Percentiles rank a stretch among this genome's conserved stretches.
phyloP scores from a whole-genome alignment of 495 filamentous ascomycete genomes.

The Parathielavia hyrcaniae region DNA sequence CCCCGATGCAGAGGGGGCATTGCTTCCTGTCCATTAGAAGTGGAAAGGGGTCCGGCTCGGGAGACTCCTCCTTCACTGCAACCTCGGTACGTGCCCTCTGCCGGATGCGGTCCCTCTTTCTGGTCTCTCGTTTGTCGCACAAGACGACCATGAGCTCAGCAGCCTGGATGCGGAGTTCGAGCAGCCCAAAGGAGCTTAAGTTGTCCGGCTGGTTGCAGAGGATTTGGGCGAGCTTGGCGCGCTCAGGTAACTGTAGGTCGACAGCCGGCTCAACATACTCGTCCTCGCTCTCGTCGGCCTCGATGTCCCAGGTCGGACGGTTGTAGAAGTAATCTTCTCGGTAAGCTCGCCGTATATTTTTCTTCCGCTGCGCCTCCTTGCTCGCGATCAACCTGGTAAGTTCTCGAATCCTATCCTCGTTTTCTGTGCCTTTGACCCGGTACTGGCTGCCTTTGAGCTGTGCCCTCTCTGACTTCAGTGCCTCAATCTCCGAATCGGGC shows the following conservation, averaged over 20 bases:
- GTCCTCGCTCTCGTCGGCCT: background rate
- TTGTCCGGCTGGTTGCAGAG: no score
- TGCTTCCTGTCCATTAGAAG: slow-evolving; percentile 11
- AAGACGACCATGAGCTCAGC: slow-evolving; percentile 15
- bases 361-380: slow-evolving; percentile 16
- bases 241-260: background rate
- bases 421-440: slow-evolving; percentile 15
- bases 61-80: slow-evolving; percentile 9
- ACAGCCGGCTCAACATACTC: no score
- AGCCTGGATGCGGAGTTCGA: slow-evolving; percentile 18
- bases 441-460: slow-evolving; percentile 24
- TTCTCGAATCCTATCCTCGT: slow-evolving; percentile 15
- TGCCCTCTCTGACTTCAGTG: slow-evolving; percentile 21
- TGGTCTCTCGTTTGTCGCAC: no score
- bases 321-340: no score
- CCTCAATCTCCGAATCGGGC: slow-evolving; percentile 21
- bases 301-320: no score
- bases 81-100: slow-evolving; percentile 6
- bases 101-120: no score
- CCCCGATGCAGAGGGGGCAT: slow-evolving; percentile 7
- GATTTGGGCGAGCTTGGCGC: background rate
- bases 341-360: slow-evolving; percentile 17
- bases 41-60: slow-evolving; percentile 8
- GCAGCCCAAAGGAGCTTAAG: slow-evolving; percentile 11
- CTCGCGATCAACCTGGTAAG: slow-evolving; percentile 15